Percentiles rank a stretch among this genome's conserved stretches.
These are phyloP conservation scores for Dorcoceras hygrometricum DNA, from an alignment of 257 asterid species.

Conservation along the genomic window DNA sequence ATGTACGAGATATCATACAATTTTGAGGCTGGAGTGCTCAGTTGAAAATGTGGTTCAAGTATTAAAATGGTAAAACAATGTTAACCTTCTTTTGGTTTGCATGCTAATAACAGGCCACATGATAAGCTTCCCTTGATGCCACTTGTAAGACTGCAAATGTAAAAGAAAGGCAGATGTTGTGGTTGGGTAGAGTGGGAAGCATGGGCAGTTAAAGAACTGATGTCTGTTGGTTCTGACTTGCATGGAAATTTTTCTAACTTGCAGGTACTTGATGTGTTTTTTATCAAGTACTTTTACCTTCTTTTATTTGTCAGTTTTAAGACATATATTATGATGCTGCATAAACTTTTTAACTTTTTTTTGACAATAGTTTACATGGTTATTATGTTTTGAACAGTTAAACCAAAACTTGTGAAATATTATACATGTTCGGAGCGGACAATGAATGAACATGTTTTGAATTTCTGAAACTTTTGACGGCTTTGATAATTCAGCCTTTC, in stretches of 20 bases:
- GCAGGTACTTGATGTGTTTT: constrained; percentile 51
- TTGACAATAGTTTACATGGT: not conserved
- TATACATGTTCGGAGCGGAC: not conserved
- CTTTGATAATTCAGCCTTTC: not conserved
- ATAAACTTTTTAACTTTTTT: not conserved
- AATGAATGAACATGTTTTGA: not conserved
- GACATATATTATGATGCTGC: not conserved
- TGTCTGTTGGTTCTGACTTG: constrained; percentile 84
- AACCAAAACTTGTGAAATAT: not conserved
- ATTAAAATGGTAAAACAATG: constrained; percentile 3
- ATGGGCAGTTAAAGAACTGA: constrained; percentile 78
- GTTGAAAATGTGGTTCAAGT: not conserved
- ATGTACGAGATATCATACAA: no score
- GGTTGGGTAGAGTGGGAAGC: constrained; percentile 75
- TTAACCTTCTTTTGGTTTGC: constrained; percentile 19
- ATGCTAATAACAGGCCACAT: constrained; percentile 50
- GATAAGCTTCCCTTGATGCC: constrained; percentile 64
- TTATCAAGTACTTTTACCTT: constrained; percentile 1
- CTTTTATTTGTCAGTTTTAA: constrained; percentile 1
- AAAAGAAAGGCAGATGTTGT: constrained; percentile 31
- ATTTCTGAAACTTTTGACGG: not conserved
- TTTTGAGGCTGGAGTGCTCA: not conserved
- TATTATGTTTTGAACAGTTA: not conserved
- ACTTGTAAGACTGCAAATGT: constrained; percentile 28
- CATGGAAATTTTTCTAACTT: constrained; percentile 62